Evolutionary conservation across 768 basidiomycete genomes (phyloP), one percentile per base, ranked within the genome.

Genomic region (Psilocybe cubensis): DNA sequence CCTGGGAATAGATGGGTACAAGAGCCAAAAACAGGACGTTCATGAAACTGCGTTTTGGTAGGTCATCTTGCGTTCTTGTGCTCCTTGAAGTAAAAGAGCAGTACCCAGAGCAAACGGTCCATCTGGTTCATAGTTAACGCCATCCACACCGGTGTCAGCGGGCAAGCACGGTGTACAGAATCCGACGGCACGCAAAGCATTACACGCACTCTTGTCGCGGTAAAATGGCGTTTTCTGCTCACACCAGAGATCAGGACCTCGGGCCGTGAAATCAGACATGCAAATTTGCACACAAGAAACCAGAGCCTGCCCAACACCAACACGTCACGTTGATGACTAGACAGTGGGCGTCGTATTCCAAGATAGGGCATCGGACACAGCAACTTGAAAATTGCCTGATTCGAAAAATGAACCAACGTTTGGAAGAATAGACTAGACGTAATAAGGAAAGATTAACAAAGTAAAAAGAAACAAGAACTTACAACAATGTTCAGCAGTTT

Each of bases 371-470:
- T 25, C 14, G 21, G 27, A 41, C 21, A 25, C 8, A 17, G 20
- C 21, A 42, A 25, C 10, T 53, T 33, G 17, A 53, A 41, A 53
- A 35, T 53, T 58, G 29, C 52, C 52, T 58, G 52, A n/a, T 58
- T 48, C 7, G 1, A 38, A 5, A 41, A 24, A 38, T 27, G 23
- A 52, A 41, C 25, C 10, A 42, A 40, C n/a, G 25, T 9, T 41
- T n/a, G 44, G 35, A 31, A 21, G 18, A 27, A 27, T 56, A 33
- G 17, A 33, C 23, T 17, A 23, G 10, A 18, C 23, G 10, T 4
- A 48, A 48, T n/a, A 17, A 10, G 28, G 51, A 35, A 24, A 25
- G 14, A 35, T 9, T 18, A 12, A 41, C 40, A 51, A 25, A 24
- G 17, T 9, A 49, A 14, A 43, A 8, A 18, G 7, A 50, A 28